These are phyloP conservation scores for Zygoascus hellenicus DNA, from an alignment of 1,139 yeast species.

Conservation along the genomic window DNA sequence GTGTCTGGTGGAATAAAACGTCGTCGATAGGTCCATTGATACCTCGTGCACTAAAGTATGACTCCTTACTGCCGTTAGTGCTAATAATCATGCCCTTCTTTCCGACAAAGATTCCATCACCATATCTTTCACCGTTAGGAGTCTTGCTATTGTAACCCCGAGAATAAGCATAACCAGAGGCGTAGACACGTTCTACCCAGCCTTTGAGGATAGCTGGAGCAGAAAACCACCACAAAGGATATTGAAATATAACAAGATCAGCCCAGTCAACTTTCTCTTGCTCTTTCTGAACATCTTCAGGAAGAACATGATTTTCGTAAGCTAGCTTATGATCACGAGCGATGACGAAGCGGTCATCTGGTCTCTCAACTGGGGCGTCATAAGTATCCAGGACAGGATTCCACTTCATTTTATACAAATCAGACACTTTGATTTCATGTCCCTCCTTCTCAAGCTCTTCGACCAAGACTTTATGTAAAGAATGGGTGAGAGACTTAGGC, in stretches of 20 bases:
- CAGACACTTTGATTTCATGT: constrained; percentile 9
- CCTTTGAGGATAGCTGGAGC: constrained; percentile 10
- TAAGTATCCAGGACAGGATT: neutral
- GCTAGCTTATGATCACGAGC: neutral
- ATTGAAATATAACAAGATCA: constrained; percentile 8
- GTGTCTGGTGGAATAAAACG: constrained; percentile 3
- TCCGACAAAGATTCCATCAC: constrained; percentile 4
- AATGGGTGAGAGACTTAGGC: neutral
- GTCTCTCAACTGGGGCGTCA: neutral
- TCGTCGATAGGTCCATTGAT: constrained; percentile 8
- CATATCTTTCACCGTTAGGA: constrained; percentile 7
- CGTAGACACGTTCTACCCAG: constrained; percentile 11
- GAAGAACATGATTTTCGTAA: neutral
- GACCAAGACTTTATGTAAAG: neutral
- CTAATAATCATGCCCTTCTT: constrained; percentile 7
- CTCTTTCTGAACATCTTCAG: constrained; percentile 6
- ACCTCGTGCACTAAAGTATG: constrained; percentile 3
- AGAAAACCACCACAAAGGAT: constrained; percentile 10
- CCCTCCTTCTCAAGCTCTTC: constrained; percentile 6
- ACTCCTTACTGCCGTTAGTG: constrained; percentile 4
- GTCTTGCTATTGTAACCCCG: neutral
- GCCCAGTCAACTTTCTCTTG: constrained; percentile 10
- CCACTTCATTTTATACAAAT: constrained; percentile 6
- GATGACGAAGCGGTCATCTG: neutral
- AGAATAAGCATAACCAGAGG: constrained; percentile 7